Conservation (phyloP, 2,329 filamentous ascomycete genomes). For the Xylaria sp. region DNA sequence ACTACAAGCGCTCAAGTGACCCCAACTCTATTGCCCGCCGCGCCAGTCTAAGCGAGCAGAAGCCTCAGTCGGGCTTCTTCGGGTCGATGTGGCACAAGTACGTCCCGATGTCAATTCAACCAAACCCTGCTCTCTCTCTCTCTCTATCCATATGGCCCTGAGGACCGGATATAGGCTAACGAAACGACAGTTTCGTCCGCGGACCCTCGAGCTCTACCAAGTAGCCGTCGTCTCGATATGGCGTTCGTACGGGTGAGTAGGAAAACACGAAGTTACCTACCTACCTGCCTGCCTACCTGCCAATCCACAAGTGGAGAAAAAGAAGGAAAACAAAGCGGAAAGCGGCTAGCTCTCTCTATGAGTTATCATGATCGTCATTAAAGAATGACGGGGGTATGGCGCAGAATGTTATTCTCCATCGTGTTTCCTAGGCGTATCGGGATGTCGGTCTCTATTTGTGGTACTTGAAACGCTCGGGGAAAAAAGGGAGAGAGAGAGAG, state of each 20-base stretch:
- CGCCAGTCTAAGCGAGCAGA: conserved; percentile 65
- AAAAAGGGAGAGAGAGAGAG: not conserved
- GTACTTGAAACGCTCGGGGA: not conserved
- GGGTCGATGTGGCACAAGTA: conserved; percentile 68
- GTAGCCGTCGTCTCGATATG: conserved; percentile 24
- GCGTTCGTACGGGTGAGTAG: not conserved
- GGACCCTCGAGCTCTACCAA: conserved; percentile 44
- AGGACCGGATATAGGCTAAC: not conserved
- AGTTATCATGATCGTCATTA: not conserved
- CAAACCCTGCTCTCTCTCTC: too few relatives aligned
- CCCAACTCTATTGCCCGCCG: conserved; percentile 58
- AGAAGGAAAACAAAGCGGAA: not conserved
- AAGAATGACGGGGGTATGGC: not conserved
- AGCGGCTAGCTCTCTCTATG: not conserved
- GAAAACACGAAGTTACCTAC: not conserved
- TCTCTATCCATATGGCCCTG: not conserved
- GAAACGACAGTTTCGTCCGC: conserved; percentile 44
- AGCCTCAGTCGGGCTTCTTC: conserved; percentile 60
- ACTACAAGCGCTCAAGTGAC: conserved; percentile 60
- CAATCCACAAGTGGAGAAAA: not conserved
- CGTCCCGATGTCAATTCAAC: conserved; percentile 37
- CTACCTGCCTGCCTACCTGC: too few relatives aligned
- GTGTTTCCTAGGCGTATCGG: not conserved
- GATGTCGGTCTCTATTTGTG: not conserved
- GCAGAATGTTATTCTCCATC: conserved; percentile 1